Percentiles rank a stretch among this genome's conserved stretches.
Conservation (phyloP, 306 rosid species). For the Trichosanthes truncata region DNA sequence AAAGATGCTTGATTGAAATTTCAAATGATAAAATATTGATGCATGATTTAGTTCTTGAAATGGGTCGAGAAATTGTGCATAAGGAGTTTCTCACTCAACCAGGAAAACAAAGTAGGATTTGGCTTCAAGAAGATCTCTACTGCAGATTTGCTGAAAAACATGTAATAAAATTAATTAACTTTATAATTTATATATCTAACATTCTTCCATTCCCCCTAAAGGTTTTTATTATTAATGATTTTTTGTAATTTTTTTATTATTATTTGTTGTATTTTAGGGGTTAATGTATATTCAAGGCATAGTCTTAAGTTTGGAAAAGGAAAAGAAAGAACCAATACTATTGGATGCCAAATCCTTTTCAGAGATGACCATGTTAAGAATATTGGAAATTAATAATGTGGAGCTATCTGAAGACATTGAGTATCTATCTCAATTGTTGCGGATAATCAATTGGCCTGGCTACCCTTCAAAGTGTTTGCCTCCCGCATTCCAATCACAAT, state of each 20-base stretch:
- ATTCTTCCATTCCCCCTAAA: neutral
- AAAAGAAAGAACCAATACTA: neutral
- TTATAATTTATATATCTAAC: neutral
- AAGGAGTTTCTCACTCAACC: neutral
- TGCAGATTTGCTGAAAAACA: neutral
- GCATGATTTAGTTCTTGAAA: slow-evolving; percentile 6
- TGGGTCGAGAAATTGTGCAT: slow-evolving; percentile 10
- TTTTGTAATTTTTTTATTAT: neutral
- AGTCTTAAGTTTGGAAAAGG: neutral
- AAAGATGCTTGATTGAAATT: neutral
- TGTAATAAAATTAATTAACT: slow-evolving; percentile 4
- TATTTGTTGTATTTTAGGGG: no score
- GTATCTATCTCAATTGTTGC: neutral
- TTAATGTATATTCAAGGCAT: slow-evolving; percentile 1
- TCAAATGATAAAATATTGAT: neutral
- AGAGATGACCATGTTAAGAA: neutral
- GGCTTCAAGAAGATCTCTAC: neutral
- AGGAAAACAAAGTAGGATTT: neutral
- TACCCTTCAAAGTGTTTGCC: neutral
- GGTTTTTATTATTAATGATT: neutral
- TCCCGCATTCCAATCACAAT: neutral
- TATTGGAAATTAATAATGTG: slow-evolving; percentile 7
- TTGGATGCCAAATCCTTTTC: neutral
- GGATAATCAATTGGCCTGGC: neutral
- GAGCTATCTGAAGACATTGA: neutral